Evolutionary conservation across 768 basidiomycete genomes (phyloP), one percentile per base, ranked within the genome.

Genomic region (Leccinum broughii): DNA sequence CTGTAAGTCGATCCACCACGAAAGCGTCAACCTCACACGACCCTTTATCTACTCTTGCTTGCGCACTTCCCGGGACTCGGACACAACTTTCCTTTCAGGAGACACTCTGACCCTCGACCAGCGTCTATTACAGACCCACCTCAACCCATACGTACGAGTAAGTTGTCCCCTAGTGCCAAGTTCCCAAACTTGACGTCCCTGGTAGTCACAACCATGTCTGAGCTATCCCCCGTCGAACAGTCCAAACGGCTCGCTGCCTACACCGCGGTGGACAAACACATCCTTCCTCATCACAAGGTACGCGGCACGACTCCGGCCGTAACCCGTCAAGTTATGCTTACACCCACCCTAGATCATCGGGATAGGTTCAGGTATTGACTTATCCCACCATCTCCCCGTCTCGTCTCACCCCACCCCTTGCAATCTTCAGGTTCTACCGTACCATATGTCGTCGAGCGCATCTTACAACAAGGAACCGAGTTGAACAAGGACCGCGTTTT

Each of bases 361-460:
- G 10, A 90, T 94, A 66, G 93, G 93, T 35, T 94, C 93, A 62
- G 90, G 91, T 90, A 56, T 39, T 71, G 50, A 4, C 24, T 5
- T 10, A 4, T 58, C 3, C 9, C 44, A 8, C 58, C 50, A 13
- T 46, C 20, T 6, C 44, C 11, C 5, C n/a, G 24, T 20, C 20
- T 30, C 30, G n/a, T 28, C 54, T 30, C 39, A 13, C 28, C 2
- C 54, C 59, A 56, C 68, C 54, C 41, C 52, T 53, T 11, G 9
- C 2, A 14, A n/a, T 37, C 22, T 51, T 3, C 61, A 87, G 93
- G 93, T 44, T 94, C 93, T 8, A 98, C 95, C 1, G 95, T 98
- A 1, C 93, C 94, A 3, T 99, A 96, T 69, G 95, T 98, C 55
- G 95, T 99, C 24, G 95, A 99, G 66, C 83, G 95, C 55, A 95